Base-by-base conservation (phyloP, 768 basidiomycete genomes). In the Boletus rufocinnamomeus region DNA sequence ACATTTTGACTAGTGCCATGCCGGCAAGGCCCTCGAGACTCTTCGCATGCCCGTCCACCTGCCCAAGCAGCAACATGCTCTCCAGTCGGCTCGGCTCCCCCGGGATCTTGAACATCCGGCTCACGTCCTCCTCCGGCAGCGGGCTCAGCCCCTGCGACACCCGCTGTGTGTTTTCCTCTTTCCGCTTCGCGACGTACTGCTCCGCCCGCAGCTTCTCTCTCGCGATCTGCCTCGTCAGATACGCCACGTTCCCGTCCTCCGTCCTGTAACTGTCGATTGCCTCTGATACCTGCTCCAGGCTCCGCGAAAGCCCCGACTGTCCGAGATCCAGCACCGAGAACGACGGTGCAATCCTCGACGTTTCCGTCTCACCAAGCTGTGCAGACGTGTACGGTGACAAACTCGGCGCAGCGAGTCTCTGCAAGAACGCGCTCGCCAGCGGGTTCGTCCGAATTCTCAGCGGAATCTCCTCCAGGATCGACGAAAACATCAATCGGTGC, bases 211-310 rank as follows among this genome's bases (percentile, higher is more conserved):
- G 75, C 68, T 85, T 88, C 73, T 97, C 95, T 32, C 95, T 83
- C 32, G 87, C 87, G 68, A 95, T 95, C 72, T 95, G 94, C 54
- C 95, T 86, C 46, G 81, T 80, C 64, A 93, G 77, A 79, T 93
- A 97, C 53, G 89, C 93, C 63, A 95, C 82, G 74, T 96, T 96
- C 51, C 92, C 91, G 68, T 95, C 91, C 74, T 97, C 95, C 54
- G 90, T 92, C 66, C 87, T 85, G 76, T 94, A 93, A 65, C 77
- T 83, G 75, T 94, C 92, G 58, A 96, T 79, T 0, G 88, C 85
- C 72, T 96, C 93, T 59, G 91, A 85, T 50, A 95, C 85, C 72
- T 88, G 84, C 77, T 93, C 91, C 62, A 96, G 75, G 71, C 91
- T 91, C 69, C 82, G 82, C 54, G 89, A 85, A 51, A 91, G 78